Evolutionary conservation across 768 basidiomycete genomes (phyloP), one percentile per base, ranked within the genome.

Genomic region (Tubosaeta sp.): DNA sequence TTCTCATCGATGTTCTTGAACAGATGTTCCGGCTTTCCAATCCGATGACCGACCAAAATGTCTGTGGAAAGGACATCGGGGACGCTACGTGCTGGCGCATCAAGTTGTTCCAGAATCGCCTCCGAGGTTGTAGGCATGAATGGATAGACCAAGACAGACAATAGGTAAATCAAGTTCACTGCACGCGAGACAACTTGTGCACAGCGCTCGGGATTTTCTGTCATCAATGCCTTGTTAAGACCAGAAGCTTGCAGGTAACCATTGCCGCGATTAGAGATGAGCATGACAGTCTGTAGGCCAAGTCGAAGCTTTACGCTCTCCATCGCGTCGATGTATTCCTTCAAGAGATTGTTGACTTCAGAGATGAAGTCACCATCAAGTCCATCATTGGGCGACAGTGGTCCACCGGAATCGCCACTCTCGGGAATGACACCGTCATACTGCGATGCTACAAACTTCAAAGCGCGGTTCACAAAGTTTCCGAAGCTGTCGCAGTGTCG

Each of bases 1-100:
- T 81, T 86, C 61, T 95, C 90, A 52, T 96, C 92, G 53, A 99
- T 96, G 68, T 83, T 86, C 72, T 87, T 90, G 76, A 99, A 99
- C 54, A 99, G 71, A 69, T 97, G 87, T 41, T 81, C 90, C 4
- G 96, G 90, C 52, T 78, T 82, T 43, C 91, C 90, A 48, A 98
- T 84, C 22, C 70, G 75, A 70, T 99, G 95, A 0, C 92, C 92
- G 0, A 82, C 80, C 38, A 97, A 78, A 54, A 99, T 84, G 65
- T 98, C 96, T 58, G 81, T 83, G 6, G 79, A 73, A 57, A 96
- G 73, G 9, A 75, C 75, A 49, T 78, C 77, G 1, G 95, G 90
- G 3, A 95, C 84, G 9, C 78, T 74, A 29, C 95, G 84, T 5
- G 87, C 78, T 1, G 93, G 93, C 0, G 93, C 94, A 63, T 96